Evolutionary conservation across 345 rosid genomes (phyloP).

Genomic region (Rhizophora mangle): DNA sequence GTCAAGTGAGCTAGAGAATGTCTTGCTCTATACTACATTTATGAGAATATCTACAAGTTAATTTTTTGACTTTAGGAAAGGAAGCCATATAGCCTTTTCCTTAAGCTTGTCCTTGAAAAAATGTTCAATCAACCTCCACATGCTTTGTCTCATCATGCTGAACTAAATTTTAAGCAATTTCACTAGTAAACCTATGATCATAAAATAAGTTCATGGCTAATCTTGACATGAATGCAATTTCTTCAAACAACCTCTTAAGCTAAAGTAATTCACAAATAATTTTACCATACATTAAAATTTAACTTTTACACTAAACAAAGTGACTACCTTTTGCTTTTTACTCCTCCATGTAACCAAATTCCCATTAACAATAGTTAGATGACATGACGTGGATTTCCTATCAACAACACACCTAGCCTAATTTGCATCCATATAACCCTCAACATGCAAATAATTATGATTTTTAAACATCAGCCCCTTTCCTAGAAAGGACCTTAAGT

Average conservation of each 20-base stretch:
- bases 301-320: not conserved
- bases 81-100: not conserved
- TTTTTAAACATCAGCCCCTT: not conserved
- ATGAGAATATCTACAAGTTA: not conserved
- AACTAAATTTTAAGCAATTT: not conserved
- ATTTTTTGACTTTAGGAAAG: not conserved
- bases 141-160: not conserved
- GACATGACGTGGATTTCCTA: not conserved
- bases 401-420: not conserved
- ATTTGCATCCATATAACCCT: not conserved
- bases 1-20: not conserved
- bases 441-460: not conserved
- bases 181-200: not conserved
- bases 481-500: not conserved
- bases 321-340: not conserved
- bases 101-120: not conserved
- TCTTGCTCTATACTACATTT: not conserved
- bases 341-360: not conserved
- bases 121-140: not conserved
- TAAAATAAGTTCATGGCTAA: not conserved
- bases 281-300: not conserved
- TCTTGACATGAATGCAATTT: not conserved
- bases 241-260: not conserved
- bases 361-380: too few species aligned
- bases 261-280: not conserved